Conservation (phyloP, 2,329 filamentous ascomycete species). For the Huntiella omanensis region DNA sequence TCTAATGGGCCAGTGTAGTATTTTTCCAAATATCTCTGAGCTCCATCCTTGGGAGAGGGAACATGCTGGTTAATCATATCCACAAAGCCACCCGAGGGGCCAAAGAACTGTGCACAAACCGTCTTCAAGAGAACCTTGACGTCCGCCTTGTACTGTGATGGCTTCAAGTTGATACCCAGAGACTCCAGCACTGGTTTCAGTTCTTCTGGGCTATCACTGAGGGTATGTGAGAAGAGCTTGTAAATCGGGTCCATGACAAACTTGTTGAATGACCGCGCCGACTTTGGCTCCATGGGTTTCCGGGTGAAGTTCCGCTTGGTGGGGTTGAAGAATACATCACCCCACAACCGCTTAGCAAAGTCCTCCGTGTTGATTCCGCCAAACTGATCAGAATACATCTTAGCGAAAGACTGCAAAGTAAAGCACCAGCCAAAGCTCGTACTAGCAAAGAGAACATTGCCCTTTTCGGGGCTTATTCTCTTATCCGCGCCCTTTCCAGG, state of each 20-base stretch:
- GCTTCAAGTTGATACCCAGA: constrained; percentile 73
- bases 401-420: constrained; percentile 80
- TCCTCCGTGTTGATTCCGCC: constrained; percentile 64
- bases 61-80: constrained; percentile 88
- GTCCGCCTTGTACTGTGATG: constrained; percentile 78
- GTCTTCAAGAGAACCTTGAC: constrained; percentile 74
- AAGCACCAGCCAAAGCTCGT: constrained; percentile 94
- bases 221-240: constrained; percentile 88
- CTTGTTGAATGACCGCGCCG: constrained; percentile 77
- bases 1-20: constrained; percentile 89
- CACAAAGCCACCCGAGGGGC: constrained; percentile 71
- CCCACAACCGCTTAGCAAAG: constrained; percentile 77
- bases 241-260: constrained; percentile 95
- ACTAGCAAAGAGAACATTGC: constrained; percentile 94
- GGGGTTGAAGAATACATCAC: constrained; percentile 92
- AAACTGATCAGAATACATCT: constrained; percentile 87
- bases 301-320: constrained; percentile 77
- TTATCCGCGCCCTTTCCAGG: constrained; percentile 63
- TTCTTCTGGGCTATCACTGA: constrained; percentile 75
- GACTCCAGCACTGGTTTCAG: constrained; percentile 59
- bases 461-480: constrained; percentile 84
- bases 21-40: constrained; percentile 55
- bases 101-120: constrained; percentile 92
- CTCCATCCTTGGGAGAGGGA: constrained; percentile 67
- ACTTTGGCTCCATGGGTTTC: constrained; percentile 61